phyloP scores from a whole-genome alignment of 192 early-diverging fungal species.

The Geranomyces michiganensis region DNA sequence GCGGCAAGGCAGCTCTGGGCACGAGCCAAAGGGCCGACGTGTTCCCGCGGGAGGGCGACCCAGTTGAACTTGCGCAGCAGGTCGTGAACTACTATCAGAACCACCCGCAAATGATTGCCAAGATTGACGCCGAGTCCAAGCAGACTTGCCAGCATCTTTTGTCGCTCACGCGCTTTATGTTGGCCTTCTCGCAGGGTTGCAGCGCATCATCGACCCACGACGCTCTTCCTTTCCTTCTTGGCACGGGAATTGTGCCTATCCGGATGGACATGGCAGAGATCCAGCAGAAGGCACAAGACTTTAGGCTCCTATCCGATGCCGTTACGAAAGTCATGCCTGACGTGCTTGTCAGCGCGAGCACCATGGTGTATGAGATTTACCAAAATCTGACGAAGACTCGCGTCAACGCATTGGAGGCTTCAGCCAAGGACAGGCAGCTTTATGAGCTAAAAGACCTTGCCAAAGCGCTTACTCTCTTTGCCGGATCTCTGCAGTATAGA shows the following conservation, averaged over 20 bases:
- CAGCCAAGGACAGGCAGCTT: conserved; percentile 44
- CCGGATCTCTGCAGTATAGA: conserved; percentile 81
- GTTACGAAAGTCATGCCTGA: conserved; percentile 78
- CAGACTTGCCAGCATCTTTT: conserved; percentile 58
- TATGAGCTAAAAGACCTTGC: conserved; percentile 61
- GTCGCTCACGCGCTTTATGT: conserved; percentile 63
- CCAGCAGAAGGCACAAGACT: conserved; percentile 65
- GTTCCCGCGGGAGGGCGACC: conserved; percentile 42
- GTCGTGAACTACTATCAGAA: conserved; percentile 30
- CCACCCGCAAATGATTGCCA: conserved; percentile 10
- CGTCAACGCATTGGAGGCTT: conserved; percentile 9
- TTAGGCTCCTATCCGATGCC: conserved; percentile 64
- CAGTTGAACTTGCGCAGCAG: conserved; percentile 27
- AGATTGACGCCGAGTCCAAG: conserved; percentile 10
- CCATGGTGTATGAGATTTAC: conserved; percentile 65
- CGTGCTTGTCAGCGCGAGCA: conserved; percentile 74
- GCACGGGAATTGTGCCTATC: conserved; percentile 67
- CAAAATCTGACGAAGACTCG: conserved; percentile 29
- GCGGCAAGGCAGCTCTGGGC: background rate
- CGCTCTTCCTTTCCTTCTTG: conserved; percentile 64
- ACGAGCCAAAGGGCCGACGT: conserved; percentile 11
- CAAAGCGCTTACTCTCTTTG: conserved; percentile 78
- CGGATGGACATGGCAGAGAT: conserved; percentile 59
- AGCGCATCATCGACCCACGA: conserved; percentile 29
- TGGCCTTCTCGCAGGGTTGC: conserved; percentile 43